Conservation (phyloP, 192 early-diverging fungal species). For the Spinellus fusiger region DNA sequence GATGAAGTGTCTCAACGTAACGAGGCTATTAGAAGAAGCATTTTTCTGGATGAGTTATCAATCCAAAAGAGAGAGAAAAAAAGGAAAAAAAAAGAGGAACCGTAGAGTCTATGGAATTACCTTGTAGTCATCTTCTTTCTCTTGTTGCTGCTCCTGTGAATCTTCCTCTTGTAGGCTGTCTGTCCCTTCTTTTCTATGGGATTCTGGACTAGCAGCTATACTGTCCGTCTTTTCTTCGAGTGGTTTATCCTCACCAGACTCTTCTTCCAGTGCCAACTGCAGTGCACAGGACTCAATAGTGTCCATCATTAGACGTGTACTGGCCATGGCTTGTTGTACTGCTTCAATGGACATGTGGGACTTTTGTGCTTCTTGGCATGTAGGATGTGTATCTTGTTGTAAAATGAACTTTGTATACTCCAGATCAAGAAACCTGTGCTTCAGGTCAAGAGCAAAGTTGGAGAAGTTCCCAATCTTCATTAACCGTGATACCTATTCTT, state of each 20-base stretch:
- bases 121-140: too few species aligned
- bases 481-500: constrained; percentile 27
- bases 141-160: too few species aligned
- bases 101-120: too few species aligned
- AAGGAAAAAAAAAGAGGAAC: too few species aligned
- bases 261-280: not conserved
- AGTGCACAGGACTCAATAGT: constrained; percentile 14
- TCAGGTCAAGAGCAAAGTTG: constrained; percentile 41
- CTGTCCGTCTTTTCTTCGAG: not conserved
- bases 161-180: too few species aligned
- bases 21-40: constrained; percentile 12
- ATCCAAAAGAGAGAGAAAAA: too few species aligned
- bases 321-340: constrained; percentile 14
- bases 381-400: not conserved
- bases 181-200: too few species aligned
- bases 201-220: not conserved
- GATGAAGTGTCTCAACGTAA: constrained; percentile 24
- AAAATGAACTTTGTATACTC: constrained; percentile 32
- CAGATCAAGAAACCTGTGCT: constrained; percentile 39
- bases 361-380: not conserved
- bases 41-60: too few species aligned
- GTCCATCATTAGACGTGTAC: constrained; percentile 22
- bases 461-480: constrained; percentile 49
- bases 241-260: not conserved
- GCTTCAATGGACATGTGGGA: constrained; percentile 18